Evolutionary conservation across 306 rosid species (phyloP), one percentile per base, ranked within the genome.

Genomic region (Amphicarpaea edgeworthii): DNA sequence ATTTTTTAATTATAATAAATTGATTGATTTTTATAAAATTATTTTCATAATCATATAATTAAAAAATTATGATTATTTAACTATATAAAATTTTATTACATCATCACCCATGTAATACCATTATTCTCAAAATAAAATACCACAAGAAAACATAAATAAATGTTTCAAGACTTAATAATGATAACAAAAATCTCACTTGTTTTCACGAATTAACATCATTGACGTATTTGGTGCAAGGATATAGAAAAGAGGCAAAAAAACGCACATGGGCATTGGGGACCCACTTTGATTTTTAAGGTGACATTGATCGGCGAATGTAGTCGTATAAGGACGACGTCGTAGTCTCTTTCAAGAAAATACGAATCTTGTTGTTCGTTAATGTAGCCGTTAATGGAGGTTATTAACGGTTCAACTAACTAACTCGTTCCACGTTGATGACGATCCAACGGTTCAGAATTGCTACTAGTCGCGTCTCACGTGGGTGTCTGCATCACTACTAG

Each of bases 381-480:
- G 77, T 32, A 74, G 86, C 83, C 81, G 83, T 83, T 79, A 79
- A 83, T 79, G 78, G 81, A 32, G 86, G 83, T 83, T 83, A 79
- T 45, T 23, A 62, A 59, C 83, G 62, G 83, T 77, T 78, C 72
- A 83, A 83, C 34, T 2, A 58, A 83, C 24, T 2, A 58, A 61
- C 63, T 30, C 37, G 40, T 49, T 41, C 46, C 12, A 32, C 2
- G 71, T 59, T 6, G 20, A 59, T 14, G 8, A 59, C 9, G 8
- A 76, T 62, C 74, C 12, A 34, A 65, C 79, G 66, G 65, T 72
- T 43, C 4, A 42, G 32, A 38, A 26, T 24, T 24, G 32, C 4
- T 7, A 54, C 38, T 2, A 3, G 47, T 34, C 19, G 20, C 1
- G 1, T 69, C 15, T 24, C 76, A 62, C 70, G 51, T 74, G 81